Conservation (phyloP, 2,329 filamentous ascomycete genomes). For the Elsinoe necatrix region DNA sequence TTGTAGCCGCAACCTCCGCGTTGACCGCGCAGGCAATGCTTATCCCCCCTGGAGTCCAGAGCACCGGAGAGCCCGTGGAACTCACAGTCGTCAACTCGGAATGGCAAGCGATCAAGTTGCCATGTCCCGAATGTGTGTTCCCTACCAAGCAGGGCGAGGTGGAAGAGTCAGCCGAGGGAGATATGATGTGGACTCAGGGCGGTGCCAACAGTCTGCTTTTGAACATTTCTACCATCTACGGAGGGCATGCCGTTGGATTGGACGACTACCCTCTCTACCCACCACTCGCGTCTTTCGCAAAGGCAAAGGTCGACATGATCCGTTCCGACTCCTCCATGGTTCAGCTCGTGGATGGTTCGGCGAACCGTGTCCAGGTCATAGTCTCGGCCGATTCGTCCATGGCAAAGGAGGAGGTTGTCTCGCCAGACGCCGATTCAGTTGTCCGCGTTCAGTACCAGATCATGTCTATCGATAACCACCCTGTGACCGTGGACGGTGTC, state of each 20-base stretch:
- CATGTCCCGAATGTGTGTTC: constrained; percentile 49
- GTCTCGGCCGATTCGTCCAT: constrained; percentile 29
- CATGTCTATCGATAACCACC: constrained; percentile 47
- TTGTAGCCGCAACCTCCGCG: constrained; percentile 23
- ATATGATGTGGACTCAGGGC: constrained; percentile 26
- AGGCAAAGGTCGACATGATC: constrained; percentile 14
- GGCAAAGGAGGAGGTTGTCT: constrained; percentile 39
- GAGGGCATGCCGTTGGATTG: constrained; percentile 42
- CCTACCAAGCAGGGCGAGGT: constrained; percentile 24
- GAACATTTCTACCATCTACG: constrained; percentile 45
- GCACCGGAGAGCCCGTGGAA: constrained; percentile 38
- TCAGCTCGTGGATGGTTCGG: constrained; percentile 23
- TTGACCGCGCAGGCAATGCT: constrained; percentile 40
- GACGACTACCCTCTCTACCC: constrained; percentile 55
- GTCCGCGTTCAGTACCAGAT: constrained; percentile 50
- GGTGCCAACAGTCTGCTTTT: constrained; percentile 34
- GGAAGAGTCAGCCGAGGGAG: constrained; percentile 21
- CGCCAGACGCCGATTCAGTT: constrained; percentile 45
- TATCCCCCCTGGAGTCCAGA: constrained; percentile 42
- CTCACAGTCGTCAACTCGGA: constrained; percentile 33
- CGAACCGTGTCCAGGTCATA: constrained; percentile 27
- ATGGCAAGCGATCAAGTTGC: constrained; percentile 40
- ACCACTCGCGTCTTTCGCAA: constrained; percentile 40
- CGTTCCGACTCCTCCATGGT: constrained; percentile 18
- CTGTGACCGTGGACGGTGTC: constrained; percentile 47